A percentile compares a stretch with the other conserved stretches of the same genome.
These are phyloP conservation scores for Helotiales sp. DNA, from an alignment of 2,329 filamentous ascomycete genomes.

Conservation along the genomic window DNA sequence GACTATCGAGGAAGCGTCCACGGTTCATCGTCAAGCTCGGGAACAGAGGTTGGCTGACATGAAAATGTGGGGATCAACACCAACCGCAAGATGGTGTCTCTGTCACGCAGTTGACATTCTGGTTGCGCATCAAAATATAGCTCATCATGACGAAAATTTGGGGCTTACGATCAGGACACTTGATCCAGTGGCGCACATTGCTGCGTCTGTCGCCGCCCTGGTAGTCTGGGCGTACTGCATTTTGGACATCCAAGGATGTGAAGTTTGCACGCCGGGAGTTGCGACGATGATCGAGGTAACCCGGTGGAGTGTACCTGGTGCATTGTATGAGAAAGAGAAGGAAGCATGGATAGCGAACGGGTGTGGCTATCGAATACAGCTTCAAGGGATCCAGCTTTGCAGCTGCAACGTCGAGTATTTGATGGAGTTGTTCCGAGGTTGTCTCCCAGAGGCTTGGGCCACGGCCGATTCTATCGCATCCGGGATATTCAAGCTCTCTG, in stretches of 20 bases:
- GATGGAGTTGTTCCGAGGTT: slow-evolving; percentile 22
- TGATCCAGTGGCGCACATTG: slow-evolving; percentile 46
- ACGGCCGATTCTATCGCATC: slow-evolving; percentile 28
- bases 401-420: slow-evolving; percentile 38
- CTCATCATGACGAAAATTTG: neutral
- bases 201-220: slow-evolving; percentile 42
- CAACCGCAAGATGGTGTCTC: slow-evolving; percentile 43
- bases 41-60: slow-evolving; percentile 33
- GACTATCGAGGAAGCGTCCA: slow-evolving; percentile 22
- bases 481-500: slow-evolving; percentile 22
- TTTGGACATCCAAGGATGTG: slow-evolving; percentile 41
- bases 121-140: slow-evolving; percentile 23
- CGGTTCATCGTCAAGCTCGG: slow-evolving; percentile 29
- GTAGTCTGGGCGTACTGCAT: slow-evolving; percentile 47
- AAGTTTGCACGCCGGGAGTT: slow-evolving; percentile 30
- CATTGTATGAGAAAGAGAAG: slow-evolving; percentile 22
- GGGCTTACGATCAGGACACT: slow-evolving; percentile 21
- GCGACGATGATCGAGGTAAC: slow-evolving; percentile 34
- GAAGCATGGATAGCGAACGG: slow-evolving; percentile 35
- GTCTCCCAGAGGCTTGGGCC: slow-evolving; percentile 30
- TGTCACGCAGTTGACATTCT: slow-evolving; percentile 45
- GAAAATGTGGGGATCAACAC: slow-evolving; percentile 42
- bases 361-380: slow-evolving; percentile 21
- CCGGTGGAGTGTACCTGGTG: slow-evolving; percentile 31
- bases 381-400: slow-evolving; percentile 44